Conservation (phyloP, 2,329 filamentous ascomycete species). For the Coniella lustricola region DNA sequence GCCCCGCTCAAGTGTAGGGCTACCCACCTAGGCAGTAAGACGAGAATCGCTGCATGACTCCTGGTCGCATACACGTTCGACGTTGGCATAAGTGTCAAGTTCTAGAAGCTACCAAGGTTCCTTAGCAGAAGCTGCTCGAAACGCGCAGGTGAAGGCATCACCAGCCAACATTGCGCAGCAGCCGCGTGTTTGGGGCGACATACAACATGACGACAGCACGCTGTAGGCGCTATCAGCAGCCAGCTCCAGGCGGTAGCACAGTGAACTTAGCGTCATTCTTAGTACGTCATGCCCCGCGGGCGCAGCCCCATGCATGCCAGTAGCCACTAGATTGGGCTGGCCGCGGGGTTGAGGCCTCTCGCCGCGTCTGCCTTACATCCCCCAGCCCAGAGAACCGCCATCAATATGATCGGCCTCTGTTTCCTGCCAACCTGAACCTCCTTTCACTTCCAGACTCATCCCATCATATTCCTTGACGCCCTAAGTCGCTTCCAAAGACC, state of each 20-base stretch:
- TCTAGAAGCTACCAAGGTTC: too few species aligned
- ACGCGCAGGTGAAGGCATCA: too few species aligned
- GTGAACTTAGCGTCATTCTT: not conserved
- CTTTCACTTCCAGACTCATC: not conserved
- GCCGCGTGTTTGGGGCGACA: constrained; percentile 1
- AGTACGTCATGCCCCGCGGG: not conserved
- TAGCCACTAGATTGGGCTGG: not conserved
- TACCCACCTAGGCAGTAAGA: too few species aligned
- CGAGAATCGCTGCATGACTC: too few species aligned
- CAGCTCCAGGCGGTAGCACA: not conserved
- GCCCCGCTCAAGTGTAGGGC: too few species aligned
- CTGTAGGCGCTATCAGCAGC: not conserved
- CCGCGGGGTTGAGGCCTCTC: constrained; percentile 3
- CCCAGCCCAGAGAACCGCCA: not conserved
- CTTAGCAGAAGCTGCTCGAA: too few species aligned
- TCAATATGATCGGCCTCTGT: constrained; percentile 3
- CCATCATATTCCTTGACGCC: not conserved
- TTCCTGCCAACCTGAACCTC: not conserved
- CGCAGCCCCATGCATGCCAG: not conserved
- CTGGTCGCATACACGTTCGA: too few species aligned
- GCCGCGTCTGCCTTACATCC: not conserved
- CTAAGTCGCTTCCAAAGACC: not conserved
- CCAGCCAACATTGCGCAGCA: not conserved
- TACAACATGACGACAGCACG: not conserved
- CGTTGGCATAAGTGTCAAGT: too few species aligned